These are phyloP conservation scores for Hypsizygus ulmarius DNA, from an alignment of 1,284 basidiomycete genomes.

Conservation along the genomic window DNA sequence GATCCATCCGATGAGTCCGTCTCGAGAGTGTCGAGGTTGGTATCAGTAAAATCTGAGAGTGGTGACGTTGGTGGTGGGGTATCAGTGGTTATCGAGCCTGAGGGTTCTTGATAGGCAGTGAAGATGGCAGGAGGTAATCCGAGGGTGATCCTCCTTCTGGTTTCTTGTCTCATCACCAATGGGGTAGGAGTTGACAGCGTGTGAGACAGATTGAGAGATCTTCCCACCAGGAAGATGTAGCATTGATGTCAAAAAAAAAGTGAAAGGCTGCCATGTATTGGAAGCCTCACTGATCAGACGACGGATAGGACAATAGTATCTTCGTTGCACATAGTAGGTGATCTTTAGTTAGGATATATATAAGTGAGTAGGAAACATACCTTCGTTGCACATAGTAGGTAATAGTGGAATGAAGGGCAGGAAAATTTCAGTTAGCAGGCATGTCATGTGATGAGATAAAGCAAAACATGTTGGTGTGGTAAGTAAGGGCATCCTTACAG, in stretches of 20 bases:
- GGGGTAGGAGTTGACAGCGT: slow-evolving; percentile 1
- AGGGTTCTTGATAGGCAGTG: neutral
- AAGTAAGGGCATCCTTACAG: slow-evolving; percentile 22
- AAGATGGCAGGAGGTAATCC: neutral
- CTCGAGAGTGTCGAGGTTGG: no score
- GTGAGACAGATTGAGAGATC: slow-evolving; percentile 6
- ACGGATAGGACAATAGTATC: slow-evolving; percentile 10
- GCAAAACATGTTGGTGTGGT: neutral
- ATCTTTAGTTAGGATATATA: slow-evolving; percentile 1
- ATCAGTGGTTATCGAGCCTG: neutral
- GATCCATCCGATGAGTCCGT: no score
- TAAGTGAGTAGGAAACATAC: slow-evolving; percentile 7
- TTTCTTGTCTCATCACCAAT: neutral
- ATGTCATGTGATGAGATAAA: neutral
- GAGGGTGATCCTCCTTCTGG: slow-evolving; percentile 4
- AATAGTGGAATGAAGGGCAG: neutral
- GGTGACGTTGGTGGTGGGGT: no score
- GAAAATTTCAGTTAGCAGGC: neutral
- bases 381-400: slow-evolving; percentile 1
- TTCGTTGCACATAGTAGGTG: slow-evolving; percentile 4
- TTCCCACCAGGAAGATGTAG: slow-evolving; percentile 1
- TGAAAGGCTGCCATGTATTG: slow-evolving; percentile 6
- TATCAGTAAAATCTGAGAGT: no score
- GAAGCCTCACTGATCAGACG: slow-evolving; percentile 2
- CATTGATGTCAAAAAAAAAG: slow-evolving; percentile 3